Conservation (phyloP, 164 flowering plant species). For the Protea cynaroides region DNA sequence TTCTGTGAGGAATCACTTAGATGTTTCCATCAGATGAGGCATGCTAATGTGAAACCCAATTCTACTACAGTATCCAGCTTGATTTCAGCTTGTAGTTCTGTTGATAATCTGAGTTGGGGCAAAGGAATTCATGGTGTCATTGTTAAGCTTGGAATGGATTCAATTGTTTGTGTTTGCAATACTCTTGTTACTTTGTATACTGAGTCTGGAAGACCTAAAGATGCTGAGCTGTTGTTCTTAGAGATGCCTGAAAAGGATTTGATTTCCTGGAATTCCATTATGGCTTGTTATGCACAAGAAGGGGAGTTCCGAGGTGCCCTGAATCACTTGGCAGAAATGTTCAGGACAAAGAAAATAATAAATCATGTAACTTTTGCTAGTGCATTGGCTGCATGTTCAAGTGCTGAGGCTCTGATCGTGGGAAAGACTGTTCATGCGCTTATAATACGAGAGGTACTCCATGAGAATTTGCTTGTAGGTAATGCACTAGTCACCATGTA, state of each 20-base stretch:
- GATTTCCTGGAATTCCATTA: too few relatives aligned
- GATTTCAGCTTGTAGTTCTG: conserved; percentile 32
- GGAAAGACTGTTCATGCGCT: conserved; percentile 48
- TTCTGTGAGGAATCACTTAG: conserved; percentile 30
- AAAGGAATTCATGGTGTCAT: conserved; percentile 44
- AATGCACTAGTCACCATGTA: conserved; percentile 60
- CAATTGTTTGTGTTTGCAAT: neutral
- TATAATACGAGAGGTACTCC: conserved; percentile 29
- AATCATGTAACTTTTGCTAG: conserved; percentile 47
- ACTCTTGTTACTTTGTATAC: conserved; percentile 7
- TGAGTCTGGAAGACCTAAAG: conserved; percentile 36
- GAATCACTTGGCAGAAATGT: conserved; percentile 26
- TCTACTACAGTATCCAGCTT: conserved; percentile 41
- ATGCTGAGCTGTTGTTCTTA: too few relatives aligned
- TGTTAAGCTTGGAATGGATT: conserved; percentile 35
- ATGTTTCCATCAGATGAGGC: conserved; percentile 40
- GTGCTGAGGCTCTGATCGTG: conserved; percentile 22
- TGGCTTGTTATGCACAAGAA: too few relatives aligned
- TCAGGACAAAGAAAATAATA: conserved; percentile 10
- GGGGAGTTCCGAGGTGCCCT: conserved; percentile 24
- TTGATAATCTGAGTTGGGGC: conserved; percentile 41
- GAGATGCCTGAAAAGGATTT: too few relatives aligned
- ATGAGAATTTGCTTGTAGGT: conserved; percentile 38
- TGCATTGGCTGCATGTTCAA: conserved; percentile 51
- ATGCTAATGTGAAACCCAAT: conserved; percentile 26